Base-by-base conservation (phyloP, 495 filamentous ascomycete species). In the Aspergillus incahuasiensis region DNA sequence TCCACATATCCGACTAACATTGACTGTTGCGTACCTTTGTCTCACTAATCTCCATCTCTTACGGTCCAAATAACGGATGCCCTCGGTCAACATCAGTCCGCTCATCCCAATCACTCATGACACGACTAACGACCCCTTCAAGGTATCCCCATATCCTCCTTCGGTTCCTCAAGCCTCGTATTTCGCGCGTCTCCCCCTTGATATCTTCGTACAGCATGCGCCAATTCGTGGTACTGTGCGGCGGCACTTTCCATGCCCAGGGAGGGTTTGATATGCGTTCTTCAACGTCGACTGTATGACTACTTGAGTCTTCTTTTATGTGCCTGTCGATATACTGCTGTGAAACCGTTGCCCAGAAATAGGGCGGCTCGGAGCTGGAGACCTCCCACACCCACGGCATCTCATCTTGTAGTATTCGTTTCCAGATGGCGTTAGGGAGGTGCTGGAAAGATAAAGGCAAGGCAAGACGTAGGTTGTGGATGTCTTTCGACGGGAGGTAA, bases 131-230 rank as follows among this genome's bases (percentile, higher is more conserved):
- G 0, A 40, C 18, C 6, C 16, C 49, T 58, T 59, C 28, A 63
- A 66, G 32, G 65, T 35, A 64, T 64, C 4, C 25, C 55, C 41
- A 57, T 12, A 52, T 47, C 3, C 48, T 30, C n/a, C 16, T 46
- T 0, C 55, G 55, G 21, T 52, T 57, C 12, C 48, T 30, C 32
- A 57, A 19, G 3, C 48, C 55, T 11, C 24, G 35, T 16, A 57
- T 38, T 18, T 40, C 41, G 0, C 19, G 16, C 32, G 32, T 25
- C 11, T 52, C 38, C 20, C 32, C 25, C 28, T 45, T 51, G 7
- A 57, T 25, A 13, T 46, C 40, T 15, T 15, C 13, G 18, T 57
- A 52, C 1, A 57, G 24, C 5, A 39, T 51, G 12, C 19, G 32
- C 55, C 55, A 52, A 20, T 57, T 47, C 1, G 39, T 56, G 1